Conservation (phyloP, 768 basidiomycete species). For the Termitomyces sp. region DNA sequence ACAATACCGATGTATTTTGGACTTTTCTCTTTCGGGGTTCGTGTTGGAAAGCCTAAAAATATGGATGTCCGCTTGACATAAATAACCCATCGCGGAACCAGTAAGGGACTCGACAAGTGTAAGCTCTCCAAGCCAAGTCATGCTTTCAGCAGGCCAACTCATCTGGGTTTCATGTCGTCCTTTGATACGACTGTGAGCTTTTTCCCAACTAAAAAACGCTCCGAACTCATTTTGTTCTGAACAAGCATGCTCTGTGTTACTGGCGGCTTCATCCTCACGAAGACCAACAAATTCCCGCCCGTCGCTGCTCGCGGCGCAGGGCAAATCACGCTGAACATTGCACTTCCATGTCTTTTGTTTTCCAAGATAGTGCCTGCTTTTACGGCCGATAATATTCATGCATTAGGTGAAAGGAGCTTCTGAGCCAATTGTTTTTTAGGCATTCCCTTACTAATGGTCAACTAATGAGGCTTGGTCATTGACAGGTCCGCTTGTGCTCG, state of each 20-base stretch:
- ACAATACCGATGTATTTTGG: not conserved
- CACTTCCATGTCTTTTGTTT: conserved; percentile 62
- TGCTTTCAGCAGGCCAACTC: conserved; percentile 37
- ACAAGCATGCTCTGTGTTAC: conserved; percentile 47
- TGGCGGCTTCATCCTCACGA: conserved; percentile 55
- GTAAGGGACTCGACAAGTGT: too few relatives aligned
- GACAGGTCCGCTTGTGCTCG: conserved; percentile 56
- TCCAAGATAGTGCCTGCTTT: conserved; percentile 70
- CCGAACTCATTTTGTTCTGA: not conserved
- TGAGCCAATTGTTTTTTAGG: not conserved
- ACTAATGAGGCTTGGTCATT: not conserved
- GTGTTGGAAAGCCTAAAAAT: too few relatives aligned
- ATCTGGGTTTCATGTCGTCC: conserved; percentile 64
- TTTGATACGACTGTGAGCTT: conserved; percentile 50
- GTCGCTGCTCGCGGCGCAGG: conserved; percentile 55
- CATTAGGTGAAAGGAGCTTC: conserved; percentile 38
- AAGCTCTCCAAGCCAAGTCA: conserved; percentile 1
- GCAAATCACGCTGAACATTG: conserved; percentile 60
- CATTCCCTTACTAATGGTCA: not conserved
- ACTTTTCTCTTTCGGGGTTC: not conserved
- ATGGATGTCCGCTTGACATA: not conserved
- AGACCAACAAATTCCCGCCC: conserved; percentile 53
- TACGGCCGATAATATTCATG: conserved; percentile 46
- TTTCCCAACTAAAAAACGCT: not conserved
- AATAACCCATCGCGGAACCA: not conserved